Conservation (phyloP, 2,329 filamentous ascomycete species). For the Fusarium zealandicum region DNA sequence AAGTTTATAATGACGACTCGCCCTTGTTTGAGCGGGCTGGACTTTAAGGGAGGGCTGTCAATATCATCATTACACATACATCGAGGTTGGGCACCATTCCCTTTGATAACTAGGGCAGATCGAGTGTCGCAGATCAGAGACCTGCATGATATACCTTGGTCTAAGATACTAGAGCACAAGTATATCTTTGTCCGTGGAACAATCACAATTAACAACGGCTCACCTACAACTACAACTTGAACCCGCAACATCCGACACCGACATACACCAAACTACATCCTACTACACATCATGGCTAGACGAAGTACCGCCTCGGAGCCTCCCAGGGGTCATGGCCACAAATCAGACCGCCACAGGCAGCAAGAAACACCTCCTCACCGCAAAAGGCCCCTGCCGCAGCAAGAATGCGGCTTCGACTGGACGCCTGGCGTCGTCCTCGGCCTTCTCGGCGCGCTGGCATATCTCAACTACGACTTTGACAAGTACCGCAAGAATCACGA, state of each 20-base stretch:
- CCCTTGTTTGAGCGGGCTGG: no score
- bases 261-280: not conserved
- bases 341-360: not conserved
- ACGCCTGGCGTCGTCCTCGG: constrained; percentile 50
- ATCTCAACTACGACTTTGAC: constrained; percentile 50
- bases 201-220: no score
- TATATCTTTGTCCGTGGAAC: not conserved
- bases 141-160: not conserved
- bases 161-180: no score
- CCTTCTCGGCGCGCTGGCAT: constrained; percentile 45
- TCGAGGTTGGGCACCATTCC: not conserved
- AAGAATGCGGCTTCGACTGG: constrained; percentile 50
- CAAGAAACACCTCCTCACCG: constrained; percentile 6
- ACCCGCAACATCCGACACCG: no score
- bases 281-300: constrained; percentile 21
- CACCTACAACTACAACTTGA: no score
- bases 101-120: not conserved
- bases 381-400: constrained; percentile 45
- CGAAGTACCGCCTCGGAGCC: constrained; percentile 26
- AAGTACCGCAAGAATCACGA: constrained; percentile 20
- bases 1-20: no score
- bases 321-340: constrained; percentile 12
- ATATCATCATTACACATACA: not conserved
- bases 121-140: not conserved
- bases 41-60: no score